These are phyloP conservation scores for Iberis pinnata DNA, from an alignment of 345 rosid species.

Conservation along the genomic window DNA sequence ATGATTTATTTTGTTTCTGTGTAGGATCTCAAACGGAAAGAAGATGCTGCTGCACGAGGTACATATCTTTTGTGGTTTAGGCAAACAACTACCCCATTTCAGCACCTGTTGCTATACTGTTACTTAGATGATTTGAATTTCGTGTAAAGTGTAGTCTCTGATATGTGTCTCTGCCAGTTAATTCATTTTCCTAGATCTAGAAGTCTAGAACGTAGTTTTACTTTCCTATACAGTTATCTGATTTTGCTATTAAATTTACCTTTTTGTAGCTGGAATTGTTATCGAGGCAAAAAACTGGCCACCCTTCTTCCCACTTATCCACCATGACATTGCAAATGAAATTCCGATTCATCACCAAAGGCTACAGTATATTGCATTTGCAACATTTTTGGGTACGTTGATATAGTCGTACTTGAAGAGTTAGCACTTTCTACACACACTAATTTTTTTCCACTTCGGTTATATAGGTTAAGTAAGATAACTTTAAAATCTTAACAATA, in stretches of 20 bases:
- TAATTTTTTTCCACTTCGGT: neutral
- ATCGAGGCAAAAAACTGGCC: slow-evolving; percentile 86
- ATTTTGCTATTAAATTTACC: neutral
- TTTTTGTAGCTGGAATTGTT: slow-evolving; percentile 57
- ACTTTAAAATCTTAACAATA: neutral
- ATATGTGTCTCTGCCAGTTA: neutral
- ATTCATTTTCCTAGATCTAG: neutral
- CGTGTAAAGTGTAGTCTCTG: neutral
- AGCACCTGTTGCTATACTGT: neutral
- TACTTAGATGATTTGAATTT: slow-evolving; percentile 5
- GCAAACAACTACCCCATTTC: slow-evolving; percentile 1
- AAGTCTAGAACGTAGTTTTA: neutral
- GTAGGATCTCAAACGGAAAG: slow-evolving; percentile 77
- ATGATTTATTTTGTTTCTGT: slow-evolving; percentile 17
- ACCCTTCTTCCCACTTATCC: slow-evolving; percentile 71
- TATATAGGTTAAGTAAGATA: neutral
- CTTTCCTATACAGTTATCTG: neutral
- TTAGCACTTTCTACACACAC: too few relatives aligned
- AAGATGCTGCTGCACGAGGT: slow-evolving; percentile 96
- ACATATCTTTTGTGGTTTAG: slow-evolving; percentile 3
- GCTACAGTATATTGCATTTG: slow-evolving; percentile 70
- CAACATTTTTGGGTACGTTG: slow-evolving; percentile 60
- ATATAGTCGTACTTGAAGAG: neutral
- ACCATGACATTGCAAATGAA: slow-evolving; percentile 80
- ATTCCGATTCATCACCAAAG: slow-evolving; percentile 71